These are phyloP conservation scores for Porcisia deanei DNA, from an alignment of 208 protist genomes.

Conservation along the genomic window DNA sequence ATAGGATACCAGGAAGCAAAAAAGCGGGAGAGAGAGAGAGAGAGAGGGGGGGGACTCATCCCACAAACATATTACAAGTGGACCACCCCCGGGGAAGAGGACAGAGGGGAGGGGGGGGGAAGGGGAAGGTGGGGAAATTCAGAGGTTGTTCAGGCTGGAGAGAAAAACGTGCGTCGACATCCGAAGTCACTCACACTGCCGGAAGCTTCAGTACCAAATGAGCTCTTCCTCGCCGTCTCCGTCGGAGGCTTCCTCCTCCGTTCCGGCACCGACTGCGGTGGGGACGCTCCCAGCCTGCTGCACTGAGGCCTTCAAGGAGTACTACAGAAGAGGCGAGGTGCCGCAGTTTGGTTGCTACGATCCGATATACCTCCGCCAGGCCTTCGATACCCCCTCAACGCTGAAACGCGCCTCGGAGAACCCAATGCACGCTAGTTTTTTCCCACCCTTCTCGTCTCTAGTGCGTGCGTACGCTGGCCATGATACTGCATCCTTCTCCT, in stretches of 20 bases:
- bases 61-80: too few species aligned
- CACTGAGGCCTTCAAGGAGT: slow-evolving; percentile 31
- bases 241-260: neutral
- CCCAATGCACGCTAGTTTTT: slow-evolving; percentile 16
- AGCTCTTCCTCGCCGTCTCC: neutral
- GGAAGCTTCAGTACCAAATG: neutral
- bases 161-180: neutral
- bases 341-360: slow-evolving; percentile 64
- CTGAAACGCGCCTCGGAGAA: neutral
- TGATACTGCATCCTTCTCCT: neutral
- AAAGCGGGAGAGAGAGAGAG: neutral
- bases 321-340: slow-evolving; percentile 16
- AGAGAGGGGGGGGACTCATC: neutral
- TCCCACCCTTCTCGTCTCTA: slow-evolving; percentile 26
- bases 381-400: neutral
- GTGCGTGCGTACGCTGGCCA: slow-evolving; percentile 14
- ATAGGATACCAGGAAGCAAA: neutral
- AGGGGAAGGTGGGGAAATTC: neutral
- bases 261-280: neutral
- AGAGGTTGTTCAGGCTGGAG: neutral
- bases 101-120: too few species aligned
- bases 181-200: neutral
- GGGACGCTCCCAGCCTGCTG: slow-evolving; percentile 27
- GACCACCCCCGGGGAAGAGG: too few species aligned
- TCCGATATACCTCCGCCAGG: slow-evolving; percentile 42